These are phyloP conservation scores for Eimeria nieschulzi DNA, from an alignment of 169 alveolate species.

Conservation along the genomic window DNA sequence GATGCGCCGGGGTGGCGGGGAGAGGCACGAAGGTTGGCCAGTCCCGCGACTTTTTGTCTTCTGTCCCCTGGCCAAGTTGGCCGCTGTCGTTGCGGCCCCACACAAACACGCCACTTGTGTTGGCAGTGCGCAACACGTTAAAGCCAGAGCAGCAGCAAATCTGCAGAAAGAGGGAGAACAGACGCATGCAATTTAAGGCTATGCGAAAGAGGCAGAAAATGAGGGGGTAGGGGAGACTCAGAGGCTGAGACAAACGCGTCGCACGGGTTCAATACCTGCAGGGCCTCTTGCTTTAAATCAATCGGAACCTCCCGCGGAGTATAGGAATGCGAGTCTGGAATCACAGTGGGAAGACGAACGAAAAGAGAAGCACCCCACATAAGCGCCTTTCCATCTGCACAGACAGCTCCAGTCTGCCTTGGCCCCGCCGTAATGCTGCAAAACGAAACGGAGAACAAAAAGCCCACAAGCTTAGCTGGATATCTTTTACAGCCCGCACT, in stretches of 20 bases:
- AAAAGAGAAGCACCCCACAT: slow-evolving; percentile 75
- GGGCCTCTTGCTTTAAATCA: slow-evolving; percentile 11
- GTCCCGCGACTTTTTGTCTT: slow-evolving; percentile 51
- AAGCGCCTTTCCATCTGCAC: slow-evolving; percentile 70
- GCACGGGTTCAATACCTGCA: slow-evolving; percentile 15
- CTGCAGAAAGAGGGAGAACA: slow-evolving; percentile 32
- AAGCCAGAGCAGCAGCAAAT: slow-evolving; percentile 73
- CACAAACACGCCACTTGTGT: slow-evolving; percentile 59
- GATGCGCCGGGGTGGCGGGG: slow-evolving; percentile 29
- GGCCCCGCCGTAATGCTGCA: slow-evolving; percentile 71
- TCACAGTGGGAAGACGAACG: slow-evolving; percentile 63
- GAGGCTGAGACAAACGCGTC: background rate
- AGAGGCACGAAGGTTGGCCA: slow-evolving; percentile 63
- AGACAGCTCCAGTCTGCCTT: slow-evolving; percentile 70
- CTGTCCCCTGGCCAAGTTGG: slow-evolving; percentile 69
- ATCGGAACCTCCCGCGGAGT: slow-evolving; percentile 72
- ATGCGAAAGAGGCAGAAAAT: background rate
- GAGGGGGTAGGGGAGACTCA: background rate
- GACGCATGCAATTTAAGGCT: background rate
- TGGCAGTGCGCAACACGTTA: slow-evolving; percentile 62
- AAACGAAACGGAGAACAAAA: background rate
- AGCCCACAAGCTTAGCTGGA: too few species aligned
- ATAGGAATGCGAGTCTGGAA: slow-evolving; percentile 72
- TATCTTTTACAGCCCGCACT: too few species aligned
- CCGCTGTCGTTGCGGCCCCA: slow-evolving; percentile 79